These are phyloP conservation scores for Apium graveolens DNA, from an alignment of 129 eudicot genomes.

Conservation along the genomic window DNA sequence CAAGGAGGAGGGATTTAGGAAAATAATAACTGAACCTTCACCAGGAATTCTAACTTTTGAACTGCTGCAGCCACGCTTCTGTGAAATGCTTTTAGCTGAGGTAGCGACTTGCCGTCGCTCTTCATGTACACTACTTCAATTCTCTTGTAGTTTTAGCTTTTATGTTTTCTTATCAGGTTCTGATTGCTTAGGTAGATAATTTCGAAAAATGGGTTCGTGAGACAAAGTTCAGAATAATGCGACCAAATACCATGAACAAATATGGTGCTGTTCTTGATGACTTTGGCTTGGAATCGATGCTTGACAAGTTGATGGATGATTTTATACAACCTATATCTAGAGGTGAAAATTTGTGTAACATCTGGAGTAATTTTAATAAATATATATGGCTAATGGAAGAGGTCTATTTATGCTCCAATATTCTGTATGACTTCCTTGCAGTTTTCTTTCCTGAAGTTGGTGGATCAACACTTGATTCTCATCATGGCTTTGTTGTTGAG, in stretches of 20 bases:
- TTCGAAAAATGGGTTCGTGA: slow-evolving; percentile 77
- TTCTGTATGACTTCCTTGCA: slow-evolving; percentile 28
- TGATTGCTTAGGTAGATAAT: slow-evolving; percentile 72
- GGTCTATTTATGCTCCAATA: slow-evolving; percentile 11
- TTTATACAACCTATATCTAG: slow-evolving; percentile 69
- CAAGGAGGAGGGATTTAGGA: slow-evolving; percentile 58
- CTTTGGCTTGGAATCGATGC: slow-evolving; percentile 82
- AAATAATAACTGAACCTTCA: slow-evolving; percentile 69
- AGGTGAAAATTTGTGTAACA: slow-evolving; percentile 27
- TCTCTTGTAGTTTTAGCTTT: slow-evolving; percentile 34
- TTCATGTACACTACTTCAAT: slow-evolving; percentile 19
- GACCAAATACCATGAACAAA: slow-evolving; percentile 85
- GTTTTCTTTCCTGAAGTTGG: slow-evolving; percentile 92
- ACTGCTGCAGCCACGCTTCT: slow-evolving; percentile 79
- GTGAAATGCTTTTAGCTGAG: slow-evolving; percentile 77
- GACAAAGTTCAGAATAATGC: slow-evolving; percentile 72
- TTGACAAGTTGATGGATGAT: slow-evolving; percentile 74
- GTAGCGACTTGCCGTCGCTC: slow-evolving; percentile 31
- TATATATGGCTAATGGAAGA: background rate
- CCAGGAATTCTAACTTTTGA: slow-evolving; percentile 74
- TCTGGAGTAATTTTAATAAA: background rate
- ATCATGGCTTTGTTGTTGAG: slow-evolving; percentile 93
- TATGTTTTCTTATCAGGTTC: slow-evolving; percentile 36
- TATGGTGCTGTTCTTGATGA: slow-evolving; percentile 93
- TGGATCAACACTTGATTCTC: slow-evolving; percentile 78